A percentile compares a stretch with the other conserved stretches of the same genome.
These are phyloP conservation scores for Graphilbum sp. DNA, from an alignment of 2,329 filamentous ascomycete genomes.

Conservation along the genomic window DNA sequence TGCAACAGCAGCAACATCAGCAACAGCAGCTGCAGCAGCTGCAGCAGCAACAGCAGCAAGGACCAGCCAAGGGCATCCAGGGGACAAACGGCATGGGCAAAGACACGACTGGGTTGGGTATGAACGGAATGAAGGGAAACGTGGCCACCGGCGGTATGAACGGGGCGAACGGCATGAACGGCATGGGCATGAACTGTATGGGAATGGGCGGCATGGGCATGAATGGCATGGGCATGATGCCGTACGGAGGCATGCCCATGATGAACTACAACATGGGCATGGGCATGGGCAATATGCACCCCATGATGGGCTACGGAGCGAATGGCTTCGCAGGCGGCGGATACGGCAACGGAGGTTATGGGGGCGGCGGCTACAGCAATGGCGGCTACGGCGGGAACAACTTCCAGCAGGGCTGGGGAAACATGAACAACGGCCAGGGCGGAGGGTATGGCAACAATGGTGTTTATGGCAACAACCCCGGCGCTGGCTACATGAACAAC, in stretches of 20 bases:
- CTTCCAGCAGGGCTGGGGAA: conserved; percentile 5
- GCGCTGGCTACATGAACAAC: conserved; percentile 8
- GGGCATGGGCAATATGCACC: conserved; percentile 11
- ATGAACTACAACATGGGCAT: conserved; percentile 20
- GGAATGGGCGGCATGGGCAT: conserved; percentile 17
- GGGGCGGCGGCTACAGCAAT: conserved; percentile 12
- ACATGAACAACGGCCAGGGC: conserved; percentile 11
- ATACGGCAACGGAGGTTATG: conserved; percentile 5
- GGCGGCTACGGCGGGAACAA: conserved; percentile 9
- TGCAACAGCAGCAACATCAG: conserved; percentile 37
- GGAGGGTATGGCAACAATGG: not conserved
- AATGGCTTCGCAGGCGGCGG: not conserved
- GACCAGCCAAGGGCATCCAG: conserved; percentile 4
- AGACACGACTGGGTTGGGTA: too few relatives aligned
- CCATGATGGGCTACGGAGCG: conserved; percentile 15
- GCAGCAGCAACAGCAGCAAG: conserved; percentile 29
- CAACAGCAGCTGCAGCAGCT: conserved; percentile 30
- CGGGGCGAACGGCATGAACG: conserved; percentile 19
- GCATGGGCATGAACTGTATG: conserved; percentile 12
- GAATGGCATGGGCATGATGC: conserved; percentile 22
- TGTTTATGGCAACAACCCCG: not conserved
- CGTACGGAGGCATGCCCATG: conserved; percentile 19
- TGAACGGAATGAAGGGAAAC: conserved; percentile 18
- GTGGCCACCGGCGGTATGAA: conserved; percentile 8
- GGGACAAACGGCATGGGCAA: conserved; percentile 18